phyloP scores from a whole-genome alignment of 1,284 basidiomycete species.

The Prillingera fragicola region DNA sequence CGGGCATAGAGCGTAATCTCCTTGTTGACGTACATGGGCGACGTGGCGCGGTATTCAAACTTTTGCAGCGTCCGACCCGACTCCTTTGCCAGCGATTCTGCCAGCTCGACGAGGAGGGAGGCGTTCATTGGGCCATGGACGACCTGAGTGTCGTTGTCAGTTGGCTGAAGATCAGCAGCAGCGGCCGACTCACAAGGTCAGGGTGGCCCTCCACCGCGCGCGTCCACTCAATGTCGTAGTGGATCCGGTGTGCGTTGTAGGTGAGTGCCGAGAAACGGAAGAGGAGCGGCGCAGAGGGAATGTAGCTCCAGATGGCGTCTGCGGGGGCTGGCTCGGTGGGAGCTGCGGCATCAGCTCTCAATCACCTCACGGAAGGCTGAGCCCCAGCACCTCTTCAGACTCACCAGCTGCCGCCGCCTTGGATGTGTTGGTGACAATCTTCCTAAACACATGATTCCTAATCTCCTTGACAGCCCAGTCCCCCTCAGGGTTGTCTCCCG shows the following conservation, averaged over 20 bases:
- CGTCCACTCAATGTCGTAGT: slow-evolving; percentile 55
- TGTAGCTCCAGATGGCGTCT: too few species aligned
- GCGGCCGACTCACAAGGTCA: too few species aligned
- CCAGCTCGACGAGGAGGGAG: slow-evolving; percentile 64
- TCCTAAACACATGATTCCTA: slow-evolving; percentile 70
- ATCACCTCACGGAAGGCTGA: too few species aligned
- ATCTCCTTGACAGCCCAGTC: slow-evolving; percentile 57
- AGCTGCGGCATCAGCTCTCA: too few species aligned
- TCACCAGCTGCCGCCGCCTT: too few species aligned
- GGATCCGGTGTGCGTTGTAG: slow-evolving; percentile 50
- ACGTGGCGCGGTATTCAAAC: slow-evolving; percentile 69
- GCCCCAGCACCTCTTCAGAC: too few species aligned
- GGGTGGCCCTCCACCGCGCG: slow-evolving; percentile 63
- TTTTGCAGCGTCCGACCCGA: slow-evolving; percentile 43
- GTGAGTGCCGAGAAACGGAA: slow-evolving; percentile 80
- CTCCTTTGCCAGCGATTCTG: slow-evolving; percentile 31
- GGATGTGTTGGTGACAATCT: too few species aligned
- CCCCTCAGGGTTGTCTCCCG: slow-evolving; percentile 55
- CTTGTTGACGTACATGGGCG: slow-evolving; percentile 64
- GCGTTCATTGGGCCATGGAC: slow-evolving; percentile 78
- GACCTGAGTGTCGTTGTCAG: too few species aligned
- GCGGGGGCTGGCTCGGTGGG: too few species aligned
- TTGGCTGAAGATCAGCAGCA: too few species aligned
- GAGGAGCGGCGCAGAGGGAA: slow-evolving; percentile 63
- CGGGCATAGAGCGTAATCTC: slow-evolving; percentile 55